These are phyloP conservation scores for Chrysopogon serrulatus DNA, from an alignment of 176 grass and related monocot genomes.

Conservation along the genomic window DNA sequence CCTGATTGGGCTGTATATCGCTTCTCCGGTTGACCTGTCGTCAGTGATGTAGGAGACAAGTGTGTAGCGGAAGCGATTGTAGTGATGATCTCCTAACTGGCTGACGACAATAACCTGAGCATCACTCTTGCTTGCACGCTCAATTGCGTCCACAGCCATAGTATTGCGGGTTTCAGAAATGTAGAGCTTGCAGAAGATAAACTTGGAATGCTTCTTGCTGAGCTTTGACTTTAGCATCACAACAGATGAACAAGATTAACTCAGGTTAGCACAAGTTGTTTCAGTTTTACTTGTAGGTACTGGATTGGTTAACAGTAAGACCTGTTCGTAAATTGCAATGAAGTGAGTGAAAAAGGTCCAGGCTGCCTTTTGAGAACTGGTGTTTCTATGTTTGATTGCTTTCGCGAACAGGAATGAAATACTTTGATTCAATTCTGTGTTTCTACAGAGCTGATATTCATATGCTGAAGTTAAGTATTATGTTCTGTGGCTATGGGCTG, in stretches of 20 bases:
- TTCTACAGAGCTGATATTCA: neutral
- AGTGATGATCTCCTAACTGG: conserved; percentile 49
- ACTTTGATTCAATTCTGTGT: neutral
- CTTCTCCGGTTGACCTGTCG: neutral
- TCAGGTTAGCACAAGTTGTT: no score
- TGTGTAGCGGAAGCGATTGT: conserved; percentile 72
- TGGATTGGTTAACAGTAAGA: no score
- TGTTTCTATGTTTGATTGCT: neutral
- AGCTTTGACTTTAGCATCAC: conserved; percentile 7
- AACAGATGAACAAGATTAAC: neutral
- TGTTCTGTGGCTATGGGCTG: neutral
- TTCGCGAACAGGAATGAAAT: neutral
- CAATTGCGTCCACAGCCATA: conserved; percentile 32
- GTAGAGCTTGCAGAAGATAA: conserved; percentile 77
- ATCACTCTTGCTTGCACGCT: conserved; percentile 24
- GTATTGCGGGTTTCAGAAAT: conserved; percentile 63
- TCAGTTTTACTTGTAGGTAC: neutral
- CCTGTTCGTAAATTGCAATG: no score
- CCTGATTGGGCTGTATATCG: conserved; percentile 33
- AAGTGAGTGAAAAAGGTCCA: no score
- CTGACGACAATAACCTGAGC: conserved; percentile 47
- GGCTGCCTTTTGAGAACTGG: neutral
- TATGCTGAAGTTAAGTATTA: neutral
- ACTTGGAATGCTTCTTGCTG: conserved; percentile 12
- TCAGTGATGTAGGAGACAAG: conserved; percentile 49